Base-by-base conservation (phyloP, 495 filamentous ascomycete genomes). In the Neurospora hispaniola region DNA sequence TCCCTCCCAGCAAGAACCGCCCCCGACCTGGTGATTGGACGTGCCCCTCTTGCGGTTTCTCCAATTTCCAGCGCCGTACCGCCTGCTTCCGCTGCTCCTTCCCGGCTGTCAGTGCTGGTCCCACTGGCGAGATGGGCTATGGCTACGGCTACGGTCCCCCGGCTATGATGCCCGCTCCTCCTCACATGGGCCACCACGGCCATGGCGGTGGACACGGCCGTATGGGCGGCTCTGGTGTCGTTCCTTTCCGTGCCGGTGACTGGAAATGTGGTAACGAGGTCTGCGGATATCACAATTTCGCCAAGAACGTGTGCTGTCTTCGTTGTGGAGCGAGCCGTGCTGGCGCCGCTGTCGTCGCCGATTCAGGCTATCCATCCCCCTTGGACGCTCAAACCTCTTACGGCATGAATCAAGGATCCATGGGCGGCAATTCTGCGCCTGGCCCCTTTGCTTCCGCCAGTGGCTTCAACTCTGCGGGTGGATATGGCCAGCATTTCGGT, bases 231-330 rank as follows among this genome's bases (percentile, higher is more conserved):
- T 90, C 91, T 71, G 94, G 95, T 70, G 91, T 95, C 72, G 95
- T 98, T 72, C 96, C 96, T 27, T 99, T 98, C 90, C 91, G 96
- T 74, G 96, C 96, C 59, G 96, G 96, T 75, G 96, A 99, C 80
- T 99, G 96, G 96, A 98, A 97, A 80, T 99, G 96, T 80, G 96
- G 96, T 66, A 94, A 94, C 44, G 95, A 98, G 78, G 94, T 94
- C n/a, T 99, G 96, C 80, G 93, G 92, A 42, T 99, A 99, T 78
- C 96, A 99, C 83, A 99, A 99, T 82, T 99, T 99, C 78, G 96
- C 96, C 62, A 99, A 99, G 88, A 99, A 99, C 79, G 95, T 98
- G 75, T 96, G 92, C 80, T 99, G 96, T 81, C 88, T 99, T 71
- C 92, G 96, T 71, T 99, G 96, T 78, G 96, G 96, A 78, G 96